Conservation (phyloP, 257 asterid species). For the Solanum pennellii region DNA sequence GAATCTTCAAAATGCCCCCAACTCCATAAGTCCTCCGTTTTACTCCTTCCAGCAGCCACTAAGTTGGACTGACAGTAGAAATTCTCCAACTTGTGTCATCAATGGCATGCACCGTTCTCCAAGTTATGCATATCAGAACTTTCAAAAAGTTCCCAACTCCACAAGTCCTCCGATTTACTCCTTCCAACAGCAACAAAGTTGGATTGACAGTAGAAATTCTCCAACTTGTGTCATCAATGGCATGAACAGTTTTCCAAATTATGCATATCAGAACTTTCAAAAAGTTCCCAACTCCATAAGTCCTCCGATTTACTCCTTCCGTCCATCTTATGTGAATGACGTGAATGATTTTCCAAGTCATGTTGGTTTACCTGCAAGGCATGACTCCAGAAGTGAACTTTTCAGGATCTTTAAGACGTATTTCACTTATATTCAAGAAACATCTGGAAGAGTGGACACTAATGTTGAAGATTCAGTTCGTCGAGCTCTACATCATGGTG, state of each 20-base stretch:
- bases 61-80: not conserved
- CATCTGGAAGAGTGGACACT: slow-evolving; percentile 25
- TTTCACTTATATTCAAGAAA: slow-evolving; percentile 20
- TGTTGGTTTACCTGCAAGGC: not conserved
- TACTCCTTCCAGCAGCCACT: not conserved
- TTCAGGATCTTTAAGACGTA: slow-evolving; percentile 17
- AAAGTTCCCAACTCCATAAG: not conserved
- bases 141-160: not conserved
- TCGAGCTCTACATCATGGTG: slow-evolving; percentile 22
- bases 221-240: not conserved
- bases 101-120: not conserved
- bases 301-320: not conserved
- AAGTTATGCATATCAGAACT: not conserved
- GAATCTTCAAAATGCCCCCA: not conserved
- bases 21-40: not conserved
- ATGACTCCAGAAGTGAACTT: slow-evolving; percentile 6
- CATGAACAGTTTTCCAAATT: not conserved
- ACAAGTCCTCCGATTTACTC: not conserved
- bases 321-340: not conserved
- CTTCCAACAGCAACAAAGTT: not conserved
- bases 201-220: not conserved
- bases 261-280: not conserved
- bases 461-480: slow-evolving; percentile 9
- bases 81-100: not conserved
- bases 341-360: not conserved